Base-by-base conservation (phyloP, 2,329 filamentous ascomycete genomes). In the Tolypocladium inflatum region DNA sequence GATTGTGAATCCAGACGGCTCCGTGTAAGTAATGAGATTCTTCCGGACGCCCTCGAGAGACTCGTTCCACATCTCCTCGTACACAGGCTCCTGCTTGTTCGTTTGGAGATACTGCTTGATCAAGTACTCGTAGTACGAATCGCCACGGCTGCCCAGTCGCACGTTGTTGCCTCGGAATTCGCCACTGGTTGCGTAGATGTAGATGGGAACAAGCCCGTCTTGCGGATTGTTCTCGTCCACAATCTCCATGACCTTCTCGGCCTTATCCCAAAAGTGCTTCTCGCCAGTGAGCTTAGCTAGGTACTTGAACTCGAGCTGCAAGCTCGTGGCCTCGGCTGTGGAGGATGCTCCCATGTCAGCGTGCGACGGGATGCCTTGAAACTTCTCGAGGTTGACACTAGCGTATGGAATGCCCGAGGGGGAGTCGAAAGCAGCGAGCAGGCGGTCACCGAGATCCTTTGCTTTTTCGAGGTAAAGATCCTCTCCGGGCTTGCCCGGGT, bases 71-170 rank as follows among this genome's bases (percentile, higher is more conserved):
- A 99, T 90, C 17, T 94, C 89, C 63, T 87, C 80, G 73, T 99
- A 99, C 19, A 97, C 76, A 0, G 85, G 80, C 71, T 99, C 93
- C 67, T 92, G 80, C 70, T 89, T 85, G 58, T 89, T 90, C 15
- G 94, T 99, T 73, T 99, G 94, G 23, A 97, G 80, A 70, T 96
- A 97, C 72, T 99, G 94, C 76, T 99, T 99, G 78, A 97, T 95
- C 55, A 99, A 84, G 71, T 99, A 99, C 75, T 99, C 91, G 74
- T 99, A 99, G 75, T 97, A 99, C 54, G 92, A 97, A 76, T 99
- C 94, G 52, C 94, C 94, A 61, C 94, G 85, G 70, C 91, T 97
- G 43, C 94, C 94, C 26, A 97, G 80, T 21, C 94, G 89, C 67
- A 99, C 93, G 68, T 97, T 96, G 23, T 85, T 75, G 23, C 90